phyloP scores from a whole-genome alignment of 805 yeast genomes.

The Candida gorgasii region DNA sequence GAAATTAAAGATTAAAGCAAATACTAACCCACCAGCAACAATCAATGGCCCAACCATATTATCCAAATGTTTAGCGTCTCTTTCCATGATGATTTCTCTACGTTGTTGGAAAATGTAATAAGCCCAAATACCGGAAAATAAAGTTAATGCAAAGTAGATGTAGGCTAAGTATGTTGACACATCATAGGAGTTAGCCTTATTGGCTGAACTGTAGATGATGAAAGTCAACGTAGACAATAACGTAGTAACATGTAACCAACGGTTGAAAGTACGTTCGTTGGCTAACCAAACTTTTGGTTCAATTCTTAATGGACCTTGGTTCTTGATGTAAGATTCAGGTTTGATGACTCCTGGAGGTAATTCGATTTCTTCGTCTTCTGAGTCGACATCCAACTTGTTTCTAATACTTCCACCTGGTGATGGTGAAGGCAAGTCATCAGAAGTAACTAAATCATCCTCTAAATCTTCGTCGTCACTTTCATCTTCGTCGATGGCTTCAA shows the following conservation, averaged over 20 bases:
- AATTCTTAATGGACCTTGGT: slow-evolving; percentile 88
- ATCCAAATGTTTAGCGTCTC: slow-evolving; percentile 87
- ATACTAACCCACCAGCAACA: slow-evolving; percentile 65
- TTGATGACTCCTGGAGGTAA: slow-evolving; percentile 88
- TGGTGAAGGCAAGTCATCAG: slow-evolving; percentile 26
- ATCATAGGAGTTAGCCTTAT: slow-evolving; percentile 59
- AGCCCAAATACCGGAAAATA: slow-evolving; percentile 89
- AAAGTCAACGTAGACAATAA: slow-evolving; percentile 83
- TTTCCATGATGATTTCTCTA: slow-evolving; percentile 67
- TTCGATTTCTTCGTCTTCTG: slow-evolving; percentile 79
- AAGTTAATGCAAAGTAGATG: slow-evolving; percentile 73
- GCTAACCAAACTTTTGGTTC: slow-evolving; percentile 99
- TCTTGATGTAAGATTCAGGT: slow-evolving; percentile 77
- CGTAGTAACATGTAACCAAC: slow-evolving; percentile 91
- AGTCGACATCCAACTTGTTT: slow-evolving; percentile 62
- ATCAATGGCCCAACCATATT: slow-evolving; percentile 87
- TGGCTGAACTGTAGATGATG: slow-evolving; percentile 75
- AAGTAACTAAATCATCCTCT: slow-evolving; percentile 22
- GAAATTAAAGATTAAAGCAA: slow-evolving; percentile 72
- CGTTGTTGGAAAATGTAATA: slow-evolving; percentile 74
- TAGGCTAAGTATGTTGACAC: slow-evolving; percentile 75
- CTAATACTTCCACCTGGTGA: slow-evolving; percentile 17
- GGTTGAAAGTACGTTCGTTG: slow-evolving; percentile 93
- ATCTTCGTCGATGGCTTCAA: slow-evolving; percentile 54
- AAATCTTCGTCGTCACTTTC: slow-evolving; percentile 24